Conservation (phyloP, 2,329 filamentous ascomycete species). For the Penicillium sclerotiorum region DNA sequence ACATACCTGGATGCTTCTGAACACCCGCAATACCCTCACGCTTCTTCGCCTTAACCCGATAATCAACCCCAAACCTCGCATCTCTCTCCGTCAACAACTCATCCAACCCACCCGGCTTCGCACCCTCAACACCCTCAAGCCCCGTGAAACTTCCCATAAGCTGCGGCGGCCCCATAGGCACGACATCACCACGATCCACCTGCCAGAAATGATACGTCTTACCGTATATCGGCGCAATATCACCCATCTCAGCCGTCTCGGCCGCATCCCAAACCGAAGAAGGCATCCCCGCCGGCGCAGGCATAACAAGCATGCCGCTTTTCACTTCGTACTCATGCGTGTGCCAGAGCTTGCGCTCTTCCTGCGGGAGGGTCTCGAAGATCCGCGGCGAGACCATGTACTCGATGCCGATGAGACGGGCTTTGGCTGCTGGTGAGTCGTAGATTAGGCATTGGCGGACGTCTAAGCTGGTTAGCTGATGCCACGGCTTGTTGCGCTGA, state of each 20-base stretch:
- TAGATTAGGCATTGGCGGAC: constrained; percentile 85
- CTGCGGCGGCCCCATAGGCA: constrained; percentile 64
- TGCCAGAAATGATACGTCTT: constrained; percentile 74
- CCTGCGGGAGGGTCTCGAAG: constrained; percentile 64
- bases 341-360: constrained; percentile 79
- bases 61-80: constrained; percentile 56
- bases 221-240: constrained; percentile 57
- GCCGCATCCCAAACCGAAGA: constrained; percentile 70
- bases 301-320: constrained; percentile 48
- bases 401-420: constrained; percentile 79
- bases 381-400: constrained; percentile 79
- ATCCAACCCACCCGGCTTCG: constrained; percentile 31
- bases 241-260: constrained; percentile 79
- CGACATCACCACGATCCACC: constrained; percentile 69
- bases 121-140: constrained; percentile 28
- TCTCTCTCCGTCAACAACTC: constrained; percentile 55
- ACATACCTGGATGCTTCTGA: constrained; percentile 40
- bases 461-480: constrained; percentile 48
- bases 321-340: constrained; percentile 59
- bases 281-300: constrained; percentile 45
- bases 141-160: constrained; percentile 63
- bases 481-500: neutral
- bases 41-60: constrained; percentile 54
- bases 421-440: constrained; percentile 67
- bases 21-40: constrained; percentile 52